Evolutionary conservation across 2,329 filamentous ascomycete species (phyloP).

Genomic region (Hypoxylon sp.): DNA sequence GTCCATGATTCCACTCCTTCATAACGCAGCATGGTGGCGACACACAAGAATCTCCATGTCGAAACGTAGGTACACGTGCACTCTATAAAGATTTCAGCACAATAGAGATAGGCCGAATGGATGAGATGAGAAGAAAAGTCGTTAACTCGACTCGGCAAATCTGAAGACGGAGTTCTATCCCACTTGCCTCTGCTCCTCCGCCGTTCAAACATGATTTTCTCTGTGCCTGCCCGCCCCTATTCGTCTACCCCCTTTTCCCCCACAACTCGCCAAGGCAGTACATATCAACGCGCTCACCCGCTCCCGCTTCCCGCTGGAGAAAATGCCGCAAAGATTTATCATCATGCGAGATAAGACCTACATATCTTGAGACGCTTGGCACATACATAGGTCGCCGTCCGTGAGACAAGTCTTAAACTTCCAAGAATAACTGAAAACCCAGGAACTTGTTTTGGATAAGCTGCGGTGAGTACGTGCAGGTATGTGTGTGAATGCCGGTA

Average conservation of each 20-base stretch:
- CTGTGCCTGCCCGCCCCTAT: constrained; percentile 8
- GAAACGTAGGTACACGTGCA: background rate
- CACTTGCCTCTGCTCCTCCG: background rate
- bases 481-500: background rate
- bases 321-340: constrained; percentile 36
- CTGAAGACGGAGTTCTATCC: background rate
- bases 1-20: background rate
- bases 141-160: constrained; percentile 1
- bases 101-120: constrained; percentile 7
- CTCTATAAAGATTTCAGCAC: background rate
- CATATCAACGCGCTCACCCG: background rate
- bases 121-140: constrained; percentile 2
- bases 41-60: constrained; percentile 1
- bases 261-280: constrained; percentile 11
- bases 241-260: background rate
- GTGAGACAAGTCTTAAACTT: background rate
- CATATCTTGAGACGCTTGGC: constrained; percentile 12
- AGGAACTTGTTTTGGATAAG: background rate
- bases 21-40: constrained; percentile 6
- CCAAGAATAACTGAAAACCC: background rate
- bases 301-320: constrained; percentile 1
- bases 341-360: constrained; percentile 24
- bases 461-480: background rate
- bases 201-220: background rate
- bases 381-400: background rate